These are phyloP conservation scores for Pythium insidiosum DNA, from an alignment of 352 stramenopile genomes.

Conservation along the genomic window DNA sequence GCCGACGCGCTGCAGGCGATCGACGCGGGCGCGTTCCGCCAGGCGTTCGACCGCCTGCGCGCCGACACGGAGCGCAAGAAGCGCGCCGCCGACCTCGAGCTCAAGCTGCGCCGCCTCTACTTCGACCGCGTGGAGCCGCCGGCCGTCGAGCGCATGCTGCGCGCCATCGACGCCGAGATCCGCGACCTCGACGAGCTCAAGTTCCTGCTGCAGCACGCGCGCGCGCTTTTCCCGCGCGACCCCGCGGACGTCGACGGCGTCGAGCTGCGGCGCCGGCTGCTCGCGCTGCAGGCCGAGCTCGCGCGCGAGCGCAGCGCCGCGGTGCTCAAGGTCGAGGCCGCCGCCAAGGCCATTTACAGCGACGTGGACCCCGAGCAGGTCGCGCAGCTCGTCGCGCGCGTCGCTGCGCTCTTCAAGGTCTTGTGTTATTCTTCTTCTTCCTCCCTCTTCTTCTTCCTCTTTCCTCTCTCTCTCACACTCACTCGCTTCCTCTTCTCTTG, in stretches of 20 bases:
- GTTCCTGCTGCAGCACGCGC: slow-evolving; percentile 73
- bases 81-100: slow-evolving; percentile 74
- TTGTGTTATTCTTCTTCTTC: too few relatives aligned
- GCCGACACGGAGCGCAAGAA: slow-evolving; percentile 67
- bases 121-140: slow-evolving; percentile 83
- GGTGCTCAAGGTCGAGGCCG: slow-evolving; percentile 57
- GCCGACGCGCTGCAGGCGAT: slow-evolving; percentile 18
- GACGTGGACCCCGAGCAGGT: slow-evolving; percentile 75
- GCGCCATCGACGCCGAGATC: slow-evolving; percentile 75
- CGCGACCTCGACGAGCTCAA: slow-evolving; percentile 64
- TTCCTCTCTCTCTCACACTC: too few relatives aligned
- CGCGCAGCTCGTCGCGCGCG: slow-evolving; percentile 29
- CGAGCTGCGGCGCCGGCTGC: slow-evolving; percentile 41
- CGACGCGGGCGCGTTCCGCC: slow-evolving; percentile 18
- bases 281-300: slow-evolving; percentile 61
- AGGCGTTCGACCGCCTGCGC: slow-evolving; percentile 30
- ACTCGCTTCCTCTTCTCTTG: too few relatives aligned
- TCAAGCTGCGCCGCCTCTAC: slow-evolving; percentile 87
- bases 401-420: slow-evolving; percentile 74
- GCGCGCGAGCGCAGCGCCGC: slow-evolving; percentile 44
- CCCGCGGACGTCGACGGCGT: slow-evolving; percentile 56
- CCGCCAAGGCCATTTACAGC: slow-evolving; percentile 59
- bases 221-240: slow-evolving; percentile 57
- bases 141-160: slow-evolving; percentile 70
- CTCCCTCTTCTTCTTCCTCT: neutral